Percentiles rank a stretch among this genome's conserved stretches.
These are phyloP conservation scores for Penicillium sumatraense DNA, from an alignment of 2,329 filamentous ascomycete species.

Conservation along the genomic window DNA sequence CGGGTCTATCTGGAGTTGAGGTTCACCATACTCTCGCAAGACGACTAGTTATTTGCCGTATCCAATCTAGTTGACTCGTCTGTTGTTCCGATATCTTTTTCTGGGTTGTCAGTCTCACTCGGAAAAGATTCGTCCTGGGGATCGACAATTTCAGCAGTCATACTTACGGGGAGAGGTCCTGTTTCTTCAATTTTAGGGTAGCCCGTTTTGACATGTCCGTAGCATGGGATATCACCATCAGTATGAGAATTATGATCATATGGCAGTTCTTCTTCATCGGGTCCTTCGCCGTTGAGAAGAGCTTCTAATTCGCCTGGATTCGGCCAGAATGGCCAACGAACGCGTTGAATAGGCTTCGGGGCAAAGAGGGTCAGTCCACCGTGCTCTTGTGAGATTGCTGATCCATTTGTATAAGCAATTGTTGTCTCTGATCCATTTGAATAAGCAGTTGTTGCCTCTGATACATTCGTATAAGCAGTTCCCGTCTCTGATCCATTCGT, in stretches of 20 bases:
- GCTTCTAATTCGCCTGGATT: background rate
- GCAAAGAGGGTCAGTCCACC: background rate
- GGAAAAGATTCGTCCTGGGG: background rate
- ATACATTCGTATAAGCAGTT: no score
- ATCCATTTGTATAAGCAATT: background rate
- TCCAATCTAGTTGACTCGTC: no score
- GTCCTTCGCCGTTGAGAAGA: no score
- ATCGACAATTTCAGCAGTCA: background rate
- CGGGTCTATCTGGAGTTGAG: no score
- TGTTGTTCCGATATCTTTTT: background rate
- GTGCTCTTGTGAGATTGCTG: background rate
- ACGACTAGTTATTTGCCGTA: no score
- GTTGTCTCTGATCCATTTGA: background rate
- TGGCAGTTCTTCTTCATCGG: background rate
- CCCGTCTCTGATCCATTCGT: no score
- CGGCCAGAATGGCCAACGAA: background rate
- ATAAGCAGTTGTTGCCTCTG: no score
- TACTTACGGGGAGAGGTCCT: background rate
- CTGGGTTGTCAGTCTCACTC: background rate
- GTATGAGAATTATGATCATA: no score
- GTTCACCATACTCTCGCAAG: no score
- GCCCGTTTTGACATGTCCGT: background rate
- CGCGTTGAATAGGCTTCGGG: background rate
- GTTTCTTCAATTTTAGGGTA: background rate
- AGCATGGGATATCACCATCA: background rate